A percentile compares a stretch with the other conserved stretches of the same genome.
phyloP scores from a whole-genome alignment of 208 protist genomes.

The Wallacemonas sp. region DNA sequence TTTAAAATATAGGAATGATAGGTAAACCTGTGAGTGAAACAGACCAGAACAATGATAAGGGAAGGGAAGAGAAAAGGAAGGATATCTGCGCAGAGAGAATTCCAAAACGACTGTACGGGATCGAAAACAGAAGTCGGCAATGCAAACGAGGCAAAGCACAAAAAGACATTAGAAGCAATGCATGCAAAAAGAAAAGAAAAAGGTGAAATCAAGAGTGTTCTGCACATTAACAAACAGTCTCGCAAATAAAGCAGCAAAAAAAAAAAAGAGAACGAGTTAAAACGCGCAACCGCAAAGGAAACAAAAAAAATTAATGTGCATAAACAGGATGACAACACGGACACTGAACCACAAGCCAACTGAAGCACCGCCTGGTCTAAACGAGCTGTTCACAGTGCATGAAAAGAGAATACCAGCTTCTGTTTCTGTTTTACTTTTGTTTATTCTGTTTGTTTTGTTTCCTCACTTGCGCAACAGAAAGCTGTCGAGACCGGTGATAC shows the following conservation, averaged over 20 bases:
- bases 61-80: neutral
- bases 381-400: no score
- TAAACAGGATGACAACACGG: no score
- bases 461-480: neutral
- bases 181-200: neutral
- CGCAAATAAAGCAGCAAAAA: no score
- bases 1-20: neutral
- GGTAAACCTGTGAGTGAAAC: neutral
- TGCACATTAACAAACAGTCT: neutral
- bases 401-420: no score
- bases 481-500: neutral
- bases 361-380: no score
- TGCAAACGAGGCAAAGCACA: slow-evolving; percentile 1
- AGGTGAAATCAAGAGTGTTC: neutral
- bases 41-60: slow-evolving; percentile 2
- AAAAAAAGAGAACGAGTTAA: neutral
- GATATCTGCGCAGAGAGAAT: neutral
- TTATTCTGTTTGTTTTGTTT: neutral
- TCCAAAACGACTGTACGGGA: no score
- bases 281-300: neutral
- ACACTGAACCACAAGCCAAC: no score
- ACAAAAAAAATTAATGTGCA: neutral
- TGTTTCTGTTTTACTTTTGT: neutral
- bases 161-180: neutral
- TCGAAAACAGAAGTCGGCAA: neutral